Evolutionary conservation across 306 rosid species (phyloP).

Genomic region (Pterocarpus santalinus): DNA sequence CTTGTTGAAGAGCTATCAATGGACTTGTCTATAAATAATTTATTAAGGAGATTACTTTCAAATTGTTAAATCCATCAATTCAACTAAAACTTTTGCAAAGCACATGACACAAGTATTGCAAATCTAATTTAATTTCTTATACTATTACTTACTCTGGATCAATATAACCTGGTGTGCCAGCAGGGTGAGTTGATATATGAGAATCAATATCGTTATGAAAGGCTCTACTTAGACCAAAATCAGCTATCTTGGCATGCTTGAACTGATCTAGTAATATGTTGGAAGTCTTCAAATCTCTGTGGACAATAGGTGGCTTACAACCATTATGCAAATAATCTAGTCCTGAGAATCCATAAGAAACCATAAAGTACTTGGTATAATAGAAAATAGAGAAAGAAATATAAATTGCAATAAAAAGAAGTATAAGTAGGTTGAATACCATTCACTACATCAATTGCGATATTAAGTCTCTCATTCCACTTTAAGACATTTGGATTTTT

Average conservation of each 20-base stretch:
- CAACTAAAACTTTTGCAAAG: too few species aligned
- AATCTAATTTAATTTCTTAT: not conserved
- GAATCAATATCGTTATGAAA: conserved; percentile 42
- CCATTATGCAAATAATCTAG: conserved; percentile 60
- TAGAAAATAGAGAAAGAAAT: not conserved
- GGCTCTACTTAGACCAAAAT: conserved; percentile 63
- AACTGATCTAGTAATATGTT: conserved; percentile 58
- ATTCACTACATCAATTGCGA: conserved; percentile 39
- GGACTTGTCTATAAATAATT: too few species aligned
- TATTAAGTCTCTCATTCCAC: conserved; percentile 43
- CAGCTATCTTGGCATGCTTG: conserved; percentile 58
- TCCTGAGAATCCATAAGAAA: conserved; percentile 37
- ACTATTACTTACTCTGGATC: conserved; percentile 59
- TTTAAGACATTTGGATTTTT: conserved; percentile 25
- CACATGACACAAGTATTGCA: too few species aligned
- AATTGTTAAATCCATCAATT: too few species aligned
- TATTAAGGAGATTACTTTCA: not conserved
- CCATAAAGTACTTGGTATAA: not conserved
- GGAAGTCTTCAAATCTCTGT: conserved; percentile 68
- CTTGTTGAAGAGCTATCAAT: too few species aligned
- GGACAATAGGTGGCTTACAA: conserved; percentile 47
- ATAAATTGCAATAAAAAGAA: not conserved
- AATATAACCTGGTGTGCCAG: conserved; percentile 57
- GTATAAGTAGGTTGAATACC: not conserved
- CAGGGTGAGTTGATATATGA: conserved; percentile 47